Base-by-base conservation (phyloP, 2,329 filamentous ascomycete species). In the Sporothrix dimorphospora region DNA sequence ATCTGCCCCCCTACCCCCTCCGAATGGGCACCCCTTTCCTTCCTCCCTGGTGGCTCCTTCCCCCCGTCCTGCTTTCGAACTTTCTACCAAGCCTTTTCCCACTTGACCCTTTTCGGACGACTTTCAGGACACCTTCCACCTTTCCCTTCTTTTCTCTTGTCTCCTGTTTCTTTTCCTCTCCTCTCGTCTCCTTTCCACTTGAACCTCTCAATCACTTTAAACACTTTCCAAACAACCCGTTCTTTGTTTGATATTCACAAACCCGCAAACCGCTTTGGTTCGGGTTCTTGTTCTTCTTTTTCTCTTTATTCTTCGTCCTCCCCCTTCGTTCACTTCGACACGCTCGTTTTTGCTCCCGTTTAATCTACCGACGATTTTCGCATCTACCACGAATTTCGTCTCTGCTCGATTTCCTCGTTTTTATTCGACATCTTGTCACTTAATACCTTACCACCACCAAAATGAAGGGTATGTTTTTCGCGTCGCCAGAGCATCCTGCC, bases 391-490 rank as follows among this genome's bases (percentile, higher is more conserved):
- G 51, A 61, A 63, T 61, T 49, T 69, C 61, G 57, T 47, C 69
- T n/a, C 11, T 69, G 53, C 51, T 73, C 63, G 65, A 72, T n/a
- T 57, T 63, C n/a, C 55, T 30, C 67, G 38, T 21, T 61, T 42
- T 24, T 78, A 74, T 74, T 75, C 63, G 49, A 55, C 66, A 34
- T 55, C 24, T 38, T 49, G 55, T 65, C 53, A 77, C 38, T 38
- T 72, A 53, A 69, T 63, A 40, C 45, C 53, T 30, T 34, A 66
- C 49, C 27, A 66, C 57, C 53, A 67, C 45, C 73, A 79, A 71
- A 34, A 84, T 83, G 82, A 84, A 83, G 81, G 82, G 82, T 83
- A 81, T 72, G 81, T 74, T 47, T 42, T 14, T 27, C 27, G 19
- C 42, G 9, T 45, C 30, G 16, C n/a, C 40, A 45, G 47, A 45